phyloP scores from a whole-genome alignment of 805 yeast species.

The Dipodascus albidus region DNA sequence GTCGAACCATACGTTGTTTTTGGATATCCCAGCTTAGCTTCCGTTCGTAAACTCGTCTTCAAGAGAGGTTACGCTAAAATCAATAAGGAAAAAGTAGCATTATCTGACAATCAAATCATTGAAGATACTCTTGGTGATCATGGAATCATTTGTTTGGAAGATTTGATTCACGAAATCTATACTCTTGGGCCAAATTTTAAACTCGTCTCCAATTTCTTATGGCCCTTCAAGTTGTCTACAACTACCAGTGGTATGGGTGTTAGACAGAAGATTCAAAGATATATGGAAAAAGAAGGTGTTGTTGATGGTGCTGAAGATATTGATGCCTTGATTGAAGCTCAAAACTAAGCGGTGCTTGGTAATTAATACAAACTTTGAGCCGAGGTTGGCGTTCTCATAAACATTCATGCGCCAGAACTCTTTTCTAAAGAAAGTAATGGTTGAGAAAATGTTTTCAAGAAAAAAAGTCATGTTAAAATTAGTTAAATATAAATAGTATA shows the following conservation, averaged over 20 bases:
- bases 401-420: too few species aligned
- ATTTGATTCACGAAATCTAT: constrained; percentile 71
- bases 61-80: constrained; percentile 80
- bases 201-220: constrained; percentile 74
- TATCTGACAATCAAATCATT: constrained; percentile 59
- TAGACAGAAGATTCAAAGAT: constrained; percentile 70
- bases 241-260: constrained; percentile 79
- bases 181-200: constrained; percentile 79
- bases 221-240: constrained; percentile 78
- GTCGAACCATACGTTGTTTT: constrained; percentile 75
- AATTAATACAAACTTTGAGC: too few species aligned
- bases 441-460: too few species aligned
- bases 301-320: constrained; percentile 76
- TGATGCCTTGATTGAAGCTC: constrained; percentile 60
- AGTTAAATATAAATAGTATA: too few species aligned
- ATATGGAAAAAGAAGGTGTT: constrained; percentile 75
- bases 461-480: too few species aligned
- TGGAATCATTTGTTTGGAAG: constrained; percentile 67
- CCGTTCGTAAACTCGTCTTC: constrained; percentile 66
- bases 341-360: constrained; percentile 61
- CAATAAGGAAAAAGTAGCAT: constrained; percentile 64
- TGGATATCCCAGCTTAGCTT: constrained; percentile 69
- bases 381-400: neutral
- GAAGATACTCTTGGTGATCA: constrained; percentile 62
- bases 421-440: too few species aligned